Evolutionary conservation across 176 grass and related monocot genomes (phyloP), one percentile per base, ranked within the genome.

Genomic region (Rhynchospora pubera): DNA sequence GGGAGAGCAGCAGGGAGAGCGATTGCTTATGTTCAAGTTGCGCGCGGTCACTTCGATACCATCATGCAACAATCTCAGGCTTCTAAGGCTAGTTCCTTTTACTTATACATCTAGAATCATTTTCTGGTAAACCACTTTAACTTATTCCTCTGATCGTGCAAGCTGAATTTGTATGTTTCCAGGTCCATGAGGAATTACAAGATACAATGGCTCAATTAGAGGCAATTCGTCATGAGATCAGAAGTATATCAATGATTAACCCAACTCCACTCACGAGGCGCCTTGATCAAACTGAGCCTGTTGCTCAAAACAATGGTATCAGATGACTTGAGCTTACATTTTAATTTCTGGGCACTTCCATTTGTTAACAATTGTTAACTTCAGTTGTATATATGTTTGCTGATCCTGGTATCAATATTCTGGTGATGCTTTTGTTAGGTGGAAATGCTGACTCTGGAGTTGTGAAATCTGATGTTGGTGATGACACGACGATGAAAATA

Each of bases 121-220:
- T 73, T 73, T 50, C 44, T 50, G 45, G 7, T 50, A 71, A 46
- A 24, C 69, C 69, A 22, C 44, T 72, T 72, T 72, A 48, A 39
- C 63, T 48, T 72, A 21, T 11, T 23, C 71, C 2, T 75, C 65
- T 75, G 71, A 53, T 75, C 46, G 28, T 53, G 15, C 5, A 53
- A 52, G 12, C 1, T 64, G 4, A 14, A 12, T 48, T 81, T 22
- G 3, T 43, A 26, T 59, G 3, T 71, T 83, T 76, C 18, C 77
- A 97, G 95, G 89, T 97, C 21, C 91, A 97, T 10, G 93, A 92
- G 79, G 95, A 97, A 84, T 89, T 97, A 77, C 89, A 89, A 91
- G 95, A 97, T 26, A 90, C 92, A 0, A 89, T 97, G 64, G 91
- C 90, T 68, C 91, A 97, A 70, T 30, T 94, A 82, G 90, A 97